Evolutionary conservation across 202 grass and related monocot genomes (phyloP), one percentile per base, ranked within the genome.

Genomic region (Dendrocalamus latiflorus): DNA sequence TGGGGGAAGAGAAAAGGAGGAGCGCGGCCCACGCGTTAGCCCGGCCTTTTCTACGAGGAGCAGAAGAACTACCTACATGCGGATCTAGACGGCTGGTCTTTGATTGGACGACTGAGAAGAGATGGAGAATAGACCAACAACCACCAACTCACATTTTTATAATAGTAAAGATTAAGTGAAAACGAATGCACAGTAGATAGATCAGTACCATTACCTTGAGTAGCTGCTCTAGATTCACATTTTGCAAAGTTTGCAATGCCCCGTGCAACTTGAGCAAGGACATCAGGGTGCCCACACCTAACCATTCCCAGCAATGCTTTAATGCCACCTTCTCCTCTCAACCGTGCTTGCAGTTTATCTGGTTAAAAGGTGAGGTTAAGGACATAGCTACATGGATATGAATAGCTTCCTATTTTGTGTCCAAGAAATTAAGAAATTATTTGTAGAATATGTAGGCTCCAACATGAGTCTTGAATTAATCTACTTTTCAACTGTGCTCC

Each of bases 231-330:
- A 63, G 97, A 99, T 76, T 99, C 97, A 65, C 97, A 99, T 80
- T 99, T 99, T 49, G 97, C 93, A 76, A 99, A 99, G 88, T 99
- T 99, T 65, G 97, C 97, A 81, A 99, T 97, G 57, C 97, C 97
- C 84, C 97, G 97, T 70, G 97, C 97, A 78, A 99, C 93, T 92
- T 99, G 97, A 45, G 93, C 89, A 89, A 99, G 93, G 58, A 99
- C 97, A 94, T 99, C 97, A 71, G 93, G 93, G 43, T 99, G 97
- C 49, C 97, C 93, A 11, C 93, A 99, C 72, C 83, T 92, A 60
- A 99, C 97, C 93, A 99, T 99, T 78, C 97, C 97, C 73, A 99
- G 82, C 76, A 99, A 94, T 70, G 97, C 91, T 91, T 97, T 99
- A 64, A 99, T 94, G 38, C 93, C 97, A 84, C 97, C 93, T 97